Conservation (phyloP, 306 rosid genomes). For the Trifolium pratense region DNA sequence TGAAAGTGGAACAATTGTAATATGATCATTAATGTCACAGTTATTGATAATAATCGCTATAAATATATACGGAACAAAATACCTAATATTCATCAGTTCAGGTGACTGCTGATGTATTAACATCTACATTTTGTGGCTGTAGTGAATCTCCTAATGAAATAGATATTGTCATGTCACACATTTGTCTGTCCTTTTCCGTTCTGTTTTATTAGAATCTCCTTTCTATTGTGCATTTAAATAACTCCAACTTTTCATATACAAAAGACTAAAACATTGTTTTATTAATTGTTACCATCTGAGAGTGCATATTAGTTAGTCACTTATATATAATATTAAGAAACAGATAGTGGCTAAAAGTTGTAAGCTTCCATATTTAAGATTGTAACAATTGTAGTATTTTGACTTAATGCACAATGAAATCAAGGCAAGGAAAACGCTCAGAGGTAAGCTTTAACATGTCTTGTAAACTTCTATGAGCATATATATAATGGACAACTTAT, state of each 20-base stretch:
- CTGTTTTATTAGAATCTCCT: not conserved
- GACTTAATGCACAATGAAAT: constrained; percentile 56
- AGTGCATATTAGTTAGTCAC: too few species aligned
- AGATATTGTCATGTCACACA: constrained; percentile 42
- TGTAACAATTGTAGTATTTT: constrained; percentile 35
- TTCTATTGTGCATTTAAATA: not conserved
- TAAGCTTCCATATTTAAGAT: constrained; percentile 53
- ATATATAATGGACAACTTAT: too few species aligned
- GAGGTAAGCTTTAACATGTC: constrained; percentile 63
- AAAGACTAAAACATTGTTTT: not conserved
- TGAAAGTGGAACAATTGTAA: too few species aligned
- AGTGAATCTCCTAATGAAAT: constrained; percentile 23
- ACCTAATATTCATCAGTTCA: constrained; percentile 36
- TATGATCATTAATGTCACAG: too few species aligned
- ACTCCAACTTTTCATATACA: not conserved
- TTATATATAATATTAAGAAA: too few species aligned
- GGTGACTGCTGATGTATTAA: constrained; percentile 44
- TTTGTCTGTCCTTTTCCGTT: not conserved
- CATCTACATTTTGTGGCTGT: constrained; percentile 40
- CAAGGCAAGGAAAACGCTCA: constrained; percentile 68
- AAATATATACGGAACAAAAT: too few species aligned
- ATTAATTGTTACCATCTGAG: not conserved
- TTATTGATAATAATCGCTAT: too few species aligned
- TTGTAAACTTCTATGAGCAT: constrained; percentile 21
- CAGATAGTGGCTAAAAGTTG: constrained; percentile 41